phyloP scores from a whole-genome alignment of 768 basidiomycete species.

The Russula ochroleuca region DNA sequence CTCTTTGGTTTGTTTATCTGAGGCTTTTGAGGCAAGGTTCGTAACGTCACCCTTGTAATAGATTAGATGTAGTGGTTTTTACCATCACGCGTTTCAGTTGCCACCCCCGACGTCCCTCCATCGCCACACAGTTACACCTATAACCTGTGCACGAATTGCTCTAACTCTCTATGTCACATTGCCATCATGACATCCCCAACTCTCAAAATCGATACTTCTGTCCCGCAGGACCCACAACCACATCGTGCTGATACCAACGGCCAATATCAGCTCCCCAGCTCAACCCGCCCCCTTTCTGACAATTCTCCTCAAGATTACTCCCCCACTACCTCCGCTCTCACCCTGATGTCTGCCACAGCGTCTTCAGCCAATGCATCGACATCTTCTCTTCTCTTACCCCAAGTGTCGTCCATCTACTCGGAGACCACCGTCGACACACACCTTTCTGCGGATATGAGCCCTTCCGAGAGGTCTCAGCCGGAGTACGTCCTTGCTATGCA shows the following conservation, averaged over 20 bases:
- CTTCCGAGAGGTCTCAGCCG: conserved; percentile 30
- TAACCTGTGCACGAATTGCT: conserved; percentile 15
- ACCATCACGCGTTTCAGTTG: background rate
- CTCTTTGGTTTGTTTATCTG: conserved; percentile 5
- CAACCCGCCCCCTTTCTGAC: conserved; percentile 19
- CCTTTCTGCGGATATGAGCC: conserved; percentile 20
- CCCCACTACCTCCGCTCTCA: conserved; percentile 24
- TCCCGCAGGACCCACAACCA: conserved; percentile 27
- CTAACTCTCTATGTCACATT: conserved; percentile 25
- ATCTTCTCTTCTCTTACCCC: conserved; percentile 30
- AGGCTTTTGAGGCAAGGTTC: conserved; percentile 5
- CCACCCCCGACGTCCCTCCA: background rate
- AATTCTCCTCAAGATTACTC: conserved; percentile 23
- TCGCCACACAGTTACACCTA: conserved; percentile 1
- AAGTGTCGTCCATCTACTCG: conserved; percentile 30
- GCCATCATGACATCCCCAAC: conserved; percentile 31
- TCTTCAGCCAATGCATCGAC: conserved; percentile 29
- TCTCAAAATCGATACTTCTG: conserved; percentile 37
- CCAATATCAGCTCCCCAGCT: conserved; percentile 12
- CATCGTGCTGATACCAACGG: conserved; percentile 26
- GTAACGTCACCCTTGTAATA: background rate
- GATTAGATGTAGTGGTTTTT: conserved; percentile 6
- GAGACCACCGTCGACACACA: conserved; percentile 27
- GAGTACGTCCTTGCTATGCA: conserved; percentile 92
- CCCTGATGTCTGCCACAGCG: conserved; percentile 19